Percentiles rank a stretch among this genome's conserved stretches.
Conservation (phyloP, 2,329 filamentous ascomycete species). For the Emergomyces pasteurianus region DNA sequence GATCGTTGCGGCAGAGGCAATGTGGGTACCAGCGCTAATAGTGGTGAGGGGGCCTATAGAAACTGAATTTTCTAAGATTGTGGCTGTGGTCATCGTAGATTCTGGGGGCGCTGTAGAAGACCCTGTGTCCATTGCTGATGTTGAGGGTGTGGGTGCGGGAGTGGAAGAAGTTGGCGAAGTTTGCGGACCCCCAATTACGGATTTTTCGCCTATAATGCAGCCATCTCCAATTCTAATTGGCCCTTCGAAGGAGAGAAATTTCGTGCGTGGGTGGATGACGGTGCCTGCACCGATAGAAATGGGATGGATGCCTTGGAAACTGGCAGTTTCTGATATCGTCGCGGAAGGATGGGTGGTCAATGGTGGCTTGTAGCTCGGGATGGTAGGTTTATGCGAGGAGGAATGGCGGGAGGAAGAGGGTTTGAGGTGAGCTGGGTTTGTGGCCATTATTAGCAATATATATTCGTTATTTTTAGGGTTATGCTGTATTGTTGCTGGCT, state of each 20-base stretch:
- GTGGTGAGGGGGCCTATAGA: constrained; percentile 27
- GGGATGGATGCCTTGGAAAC: constrained; percentile 53
- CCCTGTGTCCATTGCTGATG: constrained; percentile 4
- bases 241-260: constrained; percentile 65
- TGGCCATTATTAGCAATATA: constrained; percentile 15
- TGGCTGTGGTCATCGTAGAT: constrained; percentile 7
- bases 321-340: constrained; percentile 28
- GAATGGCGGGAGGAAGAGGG: constrained; percentile 15
- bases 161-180: constrained; percentile 7
- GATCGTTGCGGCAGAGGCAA: constrained; percentile 27
- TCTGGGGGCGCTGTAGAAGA: background rate
- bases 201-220: constrained; percentile 66
- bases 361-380: constrained; percentile 20
- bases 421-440: constrained; percentile 14
- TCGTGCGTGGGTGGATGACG: constrained; percentile 75
- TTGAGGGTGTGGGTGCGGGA: constrained; percentile 6
- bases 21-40: constrained; percentile 26
- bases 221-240: constrained; percentile 70
- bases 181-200: constrained; percentile 24
- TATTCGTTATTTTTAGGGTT: constrained; percentile 9
- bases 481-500: too few relatives aligned
- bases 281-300: constrained; percentile 68
- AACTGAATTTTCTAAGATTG: constrained; percentile 28
- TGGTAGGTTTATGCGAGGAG: constrained; percentile 9
- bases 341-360: constrained; percentile 25